These are phyloP conservation scores for Medicago arabica DNA, from an alignment of 306 rosid genomes.

Conservation along the genomic window DNA sequence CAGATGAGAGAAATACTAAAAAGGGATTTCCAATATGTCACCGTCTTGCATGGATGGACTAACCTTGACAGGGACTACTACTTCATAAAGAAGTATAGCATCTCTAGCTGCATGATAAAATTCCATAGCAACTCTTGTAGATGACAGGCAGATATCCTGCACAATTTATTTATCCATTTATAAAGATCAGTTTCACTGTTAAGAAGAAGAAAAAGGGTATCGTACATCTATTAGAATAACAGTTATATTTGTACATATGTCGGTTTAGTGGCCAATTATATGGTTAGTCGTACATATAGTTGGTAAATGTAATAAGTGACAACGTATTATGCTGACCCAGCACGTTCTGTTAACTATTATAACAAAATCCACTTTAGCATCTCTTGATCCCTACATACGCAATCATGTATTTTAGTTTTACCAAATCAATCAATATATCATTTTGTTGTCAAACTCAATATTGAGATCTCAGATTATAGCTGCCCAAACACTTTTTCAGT, in stretches of 20 bases:
- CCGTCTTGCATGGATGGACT: conserved; percentile 47
- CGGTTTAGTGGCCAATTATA: background rate
- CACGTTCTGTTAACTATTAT: conserved; percentile 4
- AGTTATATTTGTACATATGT: background rate
- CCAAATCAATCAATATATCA: conserved; percentile 1
- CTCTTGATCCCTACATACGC: background rate
- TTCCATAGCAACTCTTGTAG: conserved; percentile 89
- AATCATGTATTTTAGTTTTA: background rate
- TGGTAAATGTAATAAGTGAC: conserved; percentile 9
- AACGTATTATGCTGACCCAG: background rate
- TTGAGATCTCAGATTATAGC: background rate
- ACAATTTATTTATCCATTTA: conserved; percentile 39
- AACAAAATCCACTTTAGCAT: conserved; percentile 5
- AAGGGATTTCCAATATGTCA: background rate
- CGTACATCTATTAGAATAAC: conserved; percentile 1
- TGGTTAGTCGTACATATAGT: background rate
- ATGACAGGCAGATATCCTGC: conserved; percentile 91
- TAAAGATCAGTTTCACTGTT: conserved; percentile 33
- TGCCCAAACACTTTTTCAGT: background rate
- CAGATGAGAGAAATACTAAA: conserved; percentile 3
- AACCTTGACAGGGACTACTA: conserved; percentile 94
- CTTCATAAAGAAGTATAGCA: conserved; percentile 91
- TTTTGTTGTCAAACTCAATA: background rate
- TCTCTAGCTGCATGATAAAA: conserved; percentile 91
- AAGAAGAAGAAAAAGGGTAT: background rate